These are phyloP conservation scores for Zasmidium cellare DNA, from an alignment of 2,329 filamentous ascomycete genomes.

Conservation along the genomic window DNA sequence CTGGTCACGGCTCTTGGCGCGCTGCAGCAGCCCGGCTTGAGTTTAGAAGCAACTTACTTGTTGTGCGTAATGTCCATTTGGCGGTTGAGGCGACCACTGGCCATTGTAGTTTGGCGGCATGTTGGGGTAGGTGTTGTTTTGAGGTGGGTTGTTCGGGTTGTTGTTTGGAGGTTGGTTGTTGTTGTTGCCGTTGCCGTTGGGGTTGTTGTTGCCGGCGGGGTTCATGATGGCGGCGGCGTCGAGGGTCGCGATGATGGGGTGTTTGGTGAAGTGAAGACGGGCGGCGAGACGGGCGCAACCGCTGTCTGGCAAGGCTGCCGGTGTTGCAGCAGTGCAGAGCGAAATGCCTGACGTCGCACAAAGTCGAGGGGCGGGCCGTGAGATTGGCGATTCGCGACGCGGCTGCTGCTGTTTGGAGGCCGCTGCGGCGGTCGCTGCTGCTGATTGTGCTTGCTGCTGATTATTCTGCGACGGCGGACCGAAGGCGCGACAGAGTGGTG, in stretches of 20 bases:
- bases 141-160: slow-evolving; percentile 3
- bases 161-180: slow-evolving; percentile 12
- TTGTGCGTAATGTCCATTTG: slow-evolving; percentile 28
- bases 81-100: slow-evolving; percentile 33
- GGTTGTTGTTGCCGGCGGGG: not conserved
- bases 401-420: not conserved
- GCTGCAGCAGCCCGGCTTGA: slow-evolving; percentile 10
- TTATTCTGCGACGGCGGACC: not conserved
- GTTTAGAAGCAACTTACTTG: slow-evolving; percentile 29
- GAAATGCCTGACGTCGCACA: not conserved
- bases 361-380: not conserved
- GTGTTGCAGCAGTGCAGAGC: not conserved
- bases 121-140: slow-evolving; percentile 15
- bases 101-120: slow-evolving; percentile 5
- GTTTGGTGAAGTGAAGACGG: not conserved
- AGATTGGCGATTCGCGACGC: not conserved
- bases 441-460: no score
- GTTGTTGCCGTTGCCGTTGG: slow-evolving; percentile 19
- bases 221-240: slow-evolving; percentile 2
- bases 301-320: not conserved
- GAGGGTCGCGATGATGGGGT: not conserved
- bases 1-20: slow-evolving; percentile 30
- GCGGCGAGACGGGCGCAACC: not conserved
- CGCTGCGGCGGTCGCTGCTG: no score
- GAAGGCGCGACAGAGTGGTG: not conserved